These are phyloP conservation scores for Fistulina hepatica DNA, from an alignment of 1,284 basidiomycete species.

Conservation along the genomic window DNA sequence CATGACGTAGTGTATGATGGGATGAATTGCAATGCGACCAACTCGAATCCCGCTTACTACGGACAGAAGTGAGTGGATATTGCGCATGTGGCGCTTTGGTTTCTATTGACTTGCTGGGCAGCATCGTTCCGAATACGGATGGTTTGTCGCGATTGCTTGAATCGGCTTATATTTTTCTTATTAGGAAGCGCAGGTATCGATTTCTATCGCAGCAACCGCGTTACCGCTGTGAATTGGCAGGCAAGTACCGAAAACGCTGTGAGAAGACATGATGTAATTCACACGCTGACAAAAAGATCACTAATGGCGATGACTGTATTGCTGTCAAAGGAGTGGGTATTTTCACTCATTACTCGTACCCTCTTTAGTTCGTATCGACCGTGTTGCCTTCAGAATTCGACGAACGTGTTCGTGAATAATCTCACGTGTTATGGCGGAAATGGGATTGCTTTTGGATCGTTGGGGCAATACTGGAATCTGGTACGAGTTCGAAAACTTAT, in stretches of 20 bases:
- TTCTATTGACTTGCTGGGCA: slow-evolving; percentile 14
- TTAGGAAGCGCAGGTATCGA: slow-evolving; percentile 36
- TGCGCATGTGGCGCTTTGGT: slow-evolving; percentile 23
- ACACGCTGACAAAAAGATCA: no score
- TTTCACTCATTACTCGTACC: slow-evolving; percentile 1
- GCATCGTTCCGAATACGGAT: slow-evolving; percentile 57
- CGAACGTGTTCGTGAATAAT: slow-evolving; percentile 39
- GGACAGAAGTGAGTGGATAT: neutral
- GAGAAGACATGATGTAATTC: no score
- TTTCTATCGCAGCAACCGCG: slow-evolving; percentile 44
- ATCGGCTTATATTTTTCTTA: neutral
- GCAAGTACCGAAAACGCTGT: no score
- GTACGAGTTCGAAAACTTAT: slow-evolving; percentile 21
- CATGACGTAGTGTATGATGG: slow-evolving; percentile 46
- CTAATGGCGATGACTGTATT: slow-evolving; percentile 56
- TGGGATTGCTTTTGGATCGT: slow-evolving; percentile 52
- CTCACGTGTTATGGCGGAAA: slow-evolving; percentile 53
- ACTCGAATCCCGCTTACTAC: slow-evolving; percentile 33
- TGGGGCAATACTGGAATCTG: slow-evolving; percentile 49
- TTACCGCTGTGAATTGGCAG: slow-evolving; percentile 47
- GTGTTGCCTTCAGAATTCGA: slow-evolving; percentile 36
- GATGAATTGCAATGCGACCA: slow-evolving; percentile 52
- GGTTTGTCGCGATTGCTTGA: slow-evolving; percentile 22
- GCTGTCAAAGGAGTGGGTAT: slow-evolving; percentile 49
- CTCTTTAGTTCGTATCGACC: neutral